These are phyloP conservation scores for Fusarium acutatum DNA, from an alignment of 2,329 filamentous ascomycete species.

Conservation along the genomic window DNA sequence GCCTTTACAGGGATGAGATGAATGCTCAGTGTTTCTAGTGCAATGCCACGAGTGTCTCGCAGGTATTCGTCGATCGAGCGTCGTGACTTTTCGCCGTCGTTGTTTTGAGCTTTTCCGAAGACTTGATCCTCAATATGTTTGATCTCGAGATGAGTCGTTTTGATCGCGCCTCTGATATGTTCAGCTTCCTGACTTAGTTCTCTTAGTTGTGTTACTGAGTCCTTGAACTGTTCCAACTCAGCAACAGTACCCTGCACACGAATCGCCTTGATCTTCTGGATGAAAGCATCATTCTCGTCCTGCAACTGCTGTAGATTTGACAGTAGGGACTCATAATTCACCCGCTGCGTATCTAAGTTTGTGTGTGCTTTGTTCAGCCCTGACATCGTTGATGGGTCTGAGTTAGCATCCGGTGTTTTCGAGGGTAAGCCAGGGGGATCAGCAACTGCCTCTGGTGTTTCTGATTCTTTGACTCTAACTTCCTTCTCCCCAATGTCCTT, in stretches of 20 bases:
- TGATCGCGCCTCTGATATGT: conserved; percentile 48
- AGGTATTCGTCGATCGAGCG: conserved; percentile 61
- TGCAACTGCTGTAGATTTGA: conserved; percentile 47
- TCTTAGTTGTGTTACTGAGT: conserved; percentile 40
- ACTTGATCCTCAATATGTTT: conserved; percentile 43
- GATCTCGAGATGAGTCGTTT: conserved; percentile 49
- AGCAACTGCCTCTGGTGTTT: not conserved
- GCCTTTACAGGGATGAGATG: conserved; percentile 69
- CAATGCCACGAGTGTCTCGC: conserved; percentile 65
- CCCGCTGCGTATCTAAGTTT: conserved; percentile 43
- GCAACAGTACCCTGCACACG: conserved; percentile 35
- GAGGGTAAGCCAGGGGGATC: not conserved
- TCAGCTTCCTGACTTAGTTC: conserved; percentile 45
- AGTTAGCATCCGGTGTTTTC: not conserved
- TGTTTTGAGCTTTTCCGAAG: conserved; percentile 28
- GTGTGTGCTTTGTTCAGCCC: conserved; percentile 7
- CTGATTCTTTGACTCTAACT: not conserved
- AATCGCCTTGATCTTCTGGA: conserved; percentile 44
- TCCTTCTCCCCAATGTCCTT: conserved; percentile 20
- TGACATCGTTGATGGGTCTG: not conserved
- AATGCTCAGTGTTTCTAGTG: conserved; percentile 63
- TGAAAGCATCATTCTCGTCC: conserved; percentile 41
- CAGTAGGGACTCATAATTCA: conserved; percentile 46
- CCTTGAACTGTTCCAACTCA: conserved; percentile 38
- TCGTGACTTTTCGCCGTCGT: conserved; percentile 26